A percentile compares a stretch with the other conserved stretches of the same genome.
These are phyloP conservation scores for Tetradesmus obliquus DNA, from an alignment of 139 green algal genomes.

Conservation along the genomic window DNA sequence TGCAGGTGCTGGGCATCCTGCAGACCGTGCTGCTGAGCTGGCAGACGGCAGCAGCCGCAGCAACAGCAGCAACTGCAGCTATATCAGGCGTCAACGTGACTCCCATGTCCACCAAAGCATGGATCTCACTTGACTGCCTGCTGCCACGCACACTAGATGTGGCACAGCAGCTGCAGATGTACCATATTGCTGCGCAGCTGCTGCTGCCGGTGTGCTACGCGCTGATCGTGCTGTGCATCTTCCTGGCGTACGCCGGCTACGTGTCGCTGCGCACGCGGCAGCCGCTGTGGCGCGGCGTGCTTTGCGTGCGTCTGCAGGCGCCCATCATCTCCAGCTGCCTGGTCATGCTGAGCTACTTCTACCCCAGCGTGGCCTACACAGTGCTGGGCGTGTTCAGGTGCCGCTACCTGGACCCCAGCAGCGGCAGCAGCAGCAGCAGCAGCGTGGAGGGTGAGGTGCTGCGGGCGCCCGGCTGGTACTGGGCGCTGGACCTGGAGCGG, in stretches of 20 bases:
- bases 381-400: conserved; percentile 27
- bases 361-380: conserved; percentile 29
- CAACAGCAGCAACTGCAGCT: neutral
- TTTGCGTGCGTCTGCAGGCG: neutral
- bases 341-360: conserved; percentile 31
- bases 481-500: conserved; percentile 17
- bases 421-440: neutral
- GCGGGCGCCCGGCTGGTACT: conserved; percentile 15
- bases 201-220: conserved; percentile 13
- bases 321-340: conserved; percentile 13
- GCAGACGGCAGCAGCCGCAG: conserved; percentile 32
- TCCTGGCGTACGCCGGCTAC: neutral
- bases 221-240: neutral
- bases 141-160: neutral
- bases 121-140: conserved; percentile 34
- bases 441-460: neutral
- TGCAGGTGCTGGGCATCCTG: conserved; percentile 36
- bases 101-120: conserved; percentile 27
- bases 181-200: conserved; percentile 16
- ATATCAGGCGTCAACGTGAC: neutral
- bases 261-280: neutral
- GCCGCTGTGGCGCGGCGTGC: neutral
- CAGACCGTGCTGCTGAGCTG: conserved; percentile 22
- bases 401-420: conserved; percentile 36
- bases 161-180: neutral